Base-by-base conservation (phyloP, 1,284 basidiomycete species). In the Ceratobasidium sp. region DNA sequence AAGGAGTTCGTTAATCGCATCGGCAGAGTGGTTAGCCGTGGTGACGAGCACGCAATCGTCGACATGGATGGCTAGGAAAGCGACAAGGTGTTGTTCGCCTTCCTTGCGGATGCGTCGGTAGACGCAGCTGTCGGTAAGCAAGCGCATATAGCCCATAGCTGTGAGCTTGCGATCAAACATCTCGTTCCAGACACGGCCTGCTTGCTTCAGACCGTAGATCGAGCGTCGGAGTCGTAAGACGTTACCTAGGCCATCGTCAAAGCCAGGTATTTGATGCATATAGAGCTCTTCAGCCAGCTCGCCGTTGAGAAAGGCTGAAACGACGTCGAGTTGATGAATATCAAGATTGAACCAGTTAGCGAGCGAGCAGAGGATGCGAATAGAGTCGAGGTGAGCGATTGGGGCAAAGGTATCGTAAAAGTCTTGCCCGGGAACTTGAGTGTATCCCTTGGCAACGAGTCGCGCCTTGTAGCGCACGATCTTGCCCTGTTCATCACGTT, bases 281-380 rank as follows among this genome's bases (percentile, higher is more conserved):
- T 86, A 87, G 9, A 88, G 83, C 18, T 85, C 83, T 60, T 88
- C 86, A 6, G 86, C 82, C 0, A 88, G 83, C 0, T 80, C 33
- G 23, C 75, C 81, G 39, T 83, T 79, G 7, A 83, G 79, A 77
- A 80, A 83, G 1, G 81, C 83, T 12, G 80, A 80, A 28, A 84
- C 84, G 0, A 89, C 81, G 70, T 88, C 86, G 7, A 86, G 77
- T 64, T 86, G 85, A 0, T 82, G 80, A 15, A 84, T 72, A 6
- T 81, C 81, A 72, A 84, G 83, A 64, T 83, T 72, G 13, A 76
- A 44, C 15, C 56, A 53, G 12, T 83, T 83, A 4, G 83, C 84
- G 0, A 85, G 69, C 0, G 82, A 67, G 33, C 84, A 79, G 18
- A 86, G 49, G 1, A 84, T 40, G 1, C 85, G 83, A 4, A 86